These are phyloP conservation scores for Acanthamoeba healyi DNA, from an alignment of 208 protist genomes.

Conservation along the genomic window DNA sequence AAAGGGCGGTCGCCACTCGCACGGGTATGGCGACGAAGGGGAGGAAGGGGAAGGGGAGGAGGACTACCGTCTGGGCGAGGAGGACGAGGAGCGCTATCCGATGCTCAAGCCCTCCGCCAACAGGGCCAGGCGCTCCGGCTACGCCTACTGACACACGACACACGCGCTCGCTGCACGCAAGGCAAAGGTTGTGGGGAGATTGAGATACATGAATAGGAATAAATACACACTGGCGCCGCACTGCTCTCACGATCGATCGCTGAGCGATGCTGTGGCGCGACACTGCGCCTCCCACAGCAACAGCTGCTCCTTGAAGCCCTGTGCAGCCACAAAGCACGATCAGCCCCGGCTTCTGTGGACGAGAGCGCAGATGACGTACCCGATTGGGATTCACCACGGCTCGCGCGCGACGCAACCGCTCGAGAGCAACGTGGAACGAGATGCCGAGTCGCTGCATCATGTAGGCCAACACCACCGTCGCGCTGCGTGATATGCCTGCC, in stretches of 20 bases:
- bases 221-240: too few species aligned
- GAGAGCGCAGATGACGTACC: not conserved
- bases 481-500: slow-evolving; percentile 17
- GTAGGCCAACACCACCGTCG: slow-evolving; percentile 6
- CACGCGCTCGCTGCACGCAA: not conserved
- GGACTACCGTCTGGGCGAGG: not conserved
- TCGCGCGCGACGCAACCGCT: not conserved
- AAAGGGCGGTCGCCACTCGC: slow-evolving; percentile 26
- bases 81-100: not conserved
- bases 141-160: not conserved
- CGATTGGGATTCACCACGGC: not conserved
- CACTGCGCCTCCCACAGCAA: not conserved
- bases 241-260: too few species aligned
- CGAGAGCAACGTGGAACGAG: not conserved
- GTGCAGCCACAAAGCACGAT: not conserved
- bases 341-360: not conserved
- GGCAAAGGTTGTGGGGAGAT: not conserved
- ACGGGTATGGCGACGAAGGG: not conserved
- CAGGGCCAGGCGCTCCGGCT: not conserved
- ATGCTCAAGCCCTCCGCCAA: not conserved
- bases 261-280: too few species aligned
- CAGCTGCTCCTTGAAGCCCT: slow-evolving; percentile 30
- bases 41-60: not conserved
- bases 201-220: not conserved
- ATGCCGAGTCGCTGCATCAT: slow-evolving; percentile 6